phyloP scores from a whole-genome alignment of 306 rosid genomes.

The Pueraria montana region DNA sequence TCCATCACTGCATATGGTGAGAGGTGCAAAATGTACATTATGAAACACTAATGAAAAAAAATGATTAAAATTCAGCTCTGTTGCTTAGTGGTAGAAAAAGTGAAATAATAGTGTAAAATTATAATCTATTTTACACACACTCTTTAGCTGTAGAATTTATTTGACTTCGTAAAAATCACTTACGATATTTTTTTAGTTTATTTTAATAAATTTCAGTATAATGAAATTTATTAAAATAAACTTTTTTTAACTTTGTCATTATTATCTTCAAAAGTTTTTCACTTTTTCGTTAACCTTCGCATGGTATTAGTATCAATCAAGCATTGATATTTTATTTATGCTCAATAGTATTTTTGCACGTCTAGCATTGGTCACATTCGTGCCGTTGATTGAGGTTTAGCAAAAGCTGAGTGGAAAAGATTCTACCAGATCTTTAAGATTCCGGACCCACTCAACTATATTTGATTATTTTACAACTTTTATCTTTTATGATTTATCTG shows the following conservation, averaged over 20 bases:
- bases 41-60: not conserved
- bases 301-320: not conserved
- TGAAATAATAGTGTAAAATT: not conserved
- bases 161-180: not conserved
- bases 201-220: not conserved
- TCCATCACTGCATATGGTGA: not conserved
- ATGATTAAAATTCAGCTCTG: not conserved
- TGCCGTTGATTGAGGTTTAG: conserved; percentile 45
- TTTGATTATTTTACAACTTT: not conserved
- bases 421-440: not conserved
- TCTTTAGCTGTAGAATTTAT: no score
- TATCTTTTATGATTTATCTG: not conserved
- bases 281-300: not conserved
- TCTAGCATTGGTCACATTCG: conserved; percentile 32
- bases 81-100: not conserved
- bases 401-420: conserved; percentile 21
- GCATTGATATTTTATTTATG: not conserved
- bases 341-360: conserved; percentile 17
- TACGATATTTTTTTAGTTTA: not conserved
- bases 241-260: no score
- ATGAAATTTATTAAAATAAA: not conserved
- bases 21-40: not conserved
- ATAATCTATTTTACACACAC: no score
- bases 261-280: not conserved
- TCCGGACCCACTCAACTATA: conserved; percentile 26